These are phyloP conservation scores for Carex pumila DNA, from an alignment of 176 grass and related monocot species.

Conservation along the genomic window DNA sequence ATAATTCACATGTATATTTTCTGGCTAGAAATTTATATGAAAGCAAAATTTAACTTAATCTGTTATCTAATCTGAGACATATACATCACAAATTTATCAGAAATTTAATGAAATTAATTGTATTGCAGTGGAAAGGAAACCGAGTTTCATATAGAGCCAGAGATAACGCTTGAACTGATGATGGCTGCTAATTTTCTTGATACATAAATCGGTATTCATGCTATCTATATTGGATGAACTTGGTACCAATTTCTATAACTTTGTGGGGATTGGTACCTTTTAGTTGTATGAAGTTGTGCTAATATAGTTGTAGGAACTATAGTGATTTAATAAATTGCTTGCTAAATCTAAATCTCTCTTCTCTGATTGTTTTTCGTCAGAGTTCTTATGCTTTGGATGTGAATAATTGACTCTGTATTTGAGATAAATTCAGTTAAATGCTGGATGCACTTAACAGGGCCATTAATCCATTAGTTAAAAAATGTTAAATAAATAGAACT, in stretches of 20 bases:
- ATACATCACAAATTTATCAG: background rate
- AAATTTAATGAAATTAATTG: background rate
- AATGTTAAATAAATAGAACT: background rate
- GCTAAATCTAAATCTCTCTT: background rate
- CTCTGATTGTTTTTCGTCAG: background rate
- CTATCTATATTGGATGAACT: background rate
- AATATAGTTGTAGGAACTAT: constrained; percentile 4
- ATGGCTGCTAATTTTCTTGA: constrained; percentile 97
- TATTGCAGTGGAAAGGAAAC: constrained; percentile 73
- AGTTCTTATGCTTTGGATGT: background rate
- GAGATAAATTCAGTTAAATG: background rate
- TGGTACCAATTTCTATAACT: constrained; percentile 3
- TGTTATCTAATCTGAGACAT: no score
- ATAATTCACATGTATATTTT: background rate
- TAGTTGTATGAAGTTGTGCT: background rate
- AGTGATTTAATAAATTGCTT: background rate
- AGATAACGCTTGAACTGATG: constrained; percentile 89
- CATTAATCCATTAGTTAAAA: background rate
- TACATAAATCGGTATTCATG: constrained; percentile 25
- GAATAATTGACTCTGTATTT: background rate
- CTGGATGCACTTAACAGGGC: background rate
- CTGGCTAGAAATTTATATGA: background rate
- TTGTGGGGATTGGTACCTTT: background rate
- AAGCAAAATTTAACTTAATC: background rate
- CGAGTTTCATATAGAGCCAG: constrained; percentile 74